Evolutionary conservation across 1,284 basidiomycete species (phyloP).

Genomic region (Malassezia equina): DNA sequence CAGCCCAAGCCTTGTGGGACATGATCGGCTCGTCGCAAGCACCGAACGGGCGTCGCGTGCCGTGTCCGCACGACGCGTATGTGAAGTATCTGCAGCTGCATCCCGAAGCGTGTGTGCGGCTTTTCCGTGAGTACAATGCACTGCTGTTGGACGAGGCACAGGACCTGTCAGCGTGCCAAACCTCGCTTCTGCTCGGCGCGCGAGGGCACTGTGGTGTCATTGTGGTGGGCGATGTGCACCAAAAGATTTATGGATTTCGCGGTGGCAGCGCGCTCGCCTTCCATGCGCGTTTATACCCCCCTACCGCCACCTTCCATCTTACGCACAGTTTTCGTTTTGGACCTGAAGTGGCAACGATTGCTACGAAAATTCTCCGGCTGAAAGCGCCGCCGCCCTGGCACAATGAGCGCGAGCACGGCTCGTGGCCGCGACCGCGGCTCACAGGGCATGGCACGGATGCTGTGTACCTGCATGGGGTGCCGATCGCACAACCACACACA

Average conservation of each 20-base stretch:
- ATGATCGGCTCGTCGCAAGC: constrained; percentile 22
- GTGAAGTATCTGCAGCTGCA: constrained; percentile 38
- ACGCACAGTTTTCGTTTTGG: constrained; percentile 42
- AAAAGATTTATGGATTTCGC: constrained; percentile 44
- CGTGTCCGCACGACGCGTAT: constrained; percentile 39
- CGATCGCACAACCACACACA: constrained; percentile 21
- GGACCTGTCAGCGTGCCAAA: constrained; percentile 38
- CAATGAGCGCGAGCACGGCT: constrained; percentile 6
- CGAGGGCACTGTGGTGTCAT: constrained; percentile 33
- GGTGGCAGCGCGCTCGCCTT: constrained; percentile 36
- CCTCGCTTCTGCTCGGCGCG: constrained; percentile 29
- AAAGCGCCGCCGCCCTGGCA: constrained; percentile 30
- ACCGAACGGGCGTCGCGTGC: constrained; percentile 21
- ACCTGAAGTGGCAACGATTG: constrained; percentile 26
- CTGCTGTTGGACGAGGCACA: constrained; percentile 40
- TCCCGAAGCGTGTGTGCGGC: constrained; percentile 17
- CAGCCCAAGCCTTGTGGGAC: constrained; percentile 30
- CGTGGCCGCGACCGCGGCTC: constrained; percentile 20
- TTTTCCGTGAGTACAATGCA: constrained; percentile 29
- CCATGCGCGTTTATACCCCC: constrained; percentile 30
- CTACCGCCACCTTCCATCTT: constrained; percentile 27
- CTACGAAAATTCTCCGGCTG: constrained; percentile 27
- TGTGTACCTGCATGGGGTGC: constrained; percentile 10
- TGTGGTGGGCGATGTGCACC: constrained; percentile 38
- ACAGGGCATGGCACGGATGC: constrained; percentile 19